Percentiles rank a stretch among this genome's conserved stretches.
These are phyloP conservation scores for Elsinoe ampelina DNA, from an alignment of 2,329 filamentous ascomycete genomes.

Conservation along the genomic window DNA sequence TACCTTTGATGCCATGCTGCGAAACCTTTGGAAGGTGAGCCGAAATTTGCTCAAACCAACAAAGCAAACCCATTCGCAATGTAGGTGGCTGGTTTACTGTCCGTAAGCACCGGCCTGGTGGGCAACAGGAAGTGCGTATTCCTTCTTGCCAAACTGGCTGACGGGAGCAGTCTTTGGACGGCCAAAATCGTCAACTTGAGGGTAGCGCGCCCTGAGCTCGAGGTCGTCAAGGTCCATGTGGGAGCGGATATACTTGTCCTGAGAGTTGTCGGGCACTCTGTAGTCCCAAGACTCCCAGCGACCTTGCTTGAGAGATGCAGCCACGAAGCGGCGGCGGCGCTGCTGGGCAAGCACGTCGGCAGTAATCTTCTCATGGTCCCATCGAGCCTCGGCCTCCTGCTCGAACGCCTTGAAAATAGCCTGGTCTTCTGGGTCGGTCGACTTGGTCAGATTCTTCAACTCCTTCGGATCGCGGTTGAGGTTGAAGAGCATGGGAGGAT, in stretches of 20 bases:
- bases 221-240: conserved; percentile 73
- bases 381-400: conserved; percentile 62
- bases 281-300: conserved; percentile 77
- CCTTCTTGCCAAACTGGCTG: conserved; percentile 14
- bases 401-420: conserved; percentile 53
- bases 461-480: conserved; percentile 66
- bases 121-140: conserved; percentile 22
- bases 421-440: conserved; percentile 30
- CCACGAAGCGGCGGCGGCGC: conserved; percentile 67
- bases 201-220: conserved; percentile 66
- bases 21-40: neutral
- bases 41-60: neutral
- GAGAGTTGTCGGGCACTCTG: conserved; percentile 59
- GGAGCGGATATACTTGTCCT: conserved; percentile 68
- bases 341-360: conserved; percentile 66
- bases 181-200: conserved; percentile 42
- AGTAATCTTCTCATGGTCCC: conserved; percentile 74
- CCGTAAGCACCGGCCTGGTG: conserved; percentile 26
- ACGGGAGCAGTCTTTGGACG: conserved; percentile 20
- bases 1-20: neutral
- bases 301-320: conserved; percentile 68
- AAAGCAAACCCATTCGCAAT: neutral
- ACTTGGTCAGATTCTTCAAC: conserved; percentile 57
- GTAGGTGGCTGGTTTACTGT: conserved; percentile 20
- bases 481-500: conserved; percentile 79